Evolutionary conservation across 225 moss, liverwort and hornwort genomes (phyloP), one percentile per base, ranked within the genome.

Genomic region (Sphagnum tenellum): DNA sequence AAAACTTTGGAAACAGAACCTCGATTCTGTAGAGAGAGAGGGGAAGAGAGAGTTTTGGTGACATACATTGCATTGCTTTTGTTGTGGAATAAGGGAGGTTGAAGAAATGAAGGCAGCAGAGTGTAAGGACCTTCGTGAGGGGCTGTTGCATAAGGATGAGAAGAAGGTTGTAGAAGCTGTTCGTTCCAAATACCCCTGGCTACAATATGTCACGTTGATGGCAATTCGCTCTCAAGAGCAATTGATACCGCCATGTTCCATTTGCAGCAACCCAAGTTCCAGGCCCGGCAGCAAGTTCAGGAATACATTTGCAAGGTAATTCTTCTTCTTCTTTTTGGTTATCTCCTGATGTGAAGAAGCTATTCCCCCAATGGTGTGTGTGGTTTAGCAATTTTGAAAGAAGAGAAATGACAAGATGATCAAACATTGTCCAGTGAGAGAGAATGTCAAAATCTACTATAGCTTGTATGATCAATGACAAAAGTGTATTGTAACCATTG

Each of bases 301-400:
- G 82, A 87, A 53, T 87, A 80, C 46, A 69, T 83, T 29, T 46
- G 48, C 78, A 50, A 83, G 86, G 86, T 87, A 29, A 29, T 29
- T 29, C 29, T 29, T 29, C 29, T 29, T 29, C 29, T 29, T 29
- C 29, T 29, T 29, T 29, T 29, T 29, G 29, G 29, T 29, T 29
- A 70, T 81, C 86, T 3, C 86, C 86, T 47, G 86, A 87, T 64
- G 86, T 87, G 62, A 87, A 87, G 72, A 72, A 83, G 69, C 83
- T 83, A 69, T 77, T 29, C 75, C 63, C 83, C 83, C 46, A 76
- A 83, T 46, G 86, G 86, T 50, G 80, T 87, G 63, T 49, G 71
- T 60, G 83, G 86, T 50, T 78, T 78, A 67, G 29, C 29, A 29
- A 29, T 29, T 29, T 29, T 29, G 29, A 29, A 29, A 29, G 29